phyloP scores from a whole-genome alignment of 495 filamentous ascomycete genomes.

The Aspergillus incahuasiensis region DNA sequence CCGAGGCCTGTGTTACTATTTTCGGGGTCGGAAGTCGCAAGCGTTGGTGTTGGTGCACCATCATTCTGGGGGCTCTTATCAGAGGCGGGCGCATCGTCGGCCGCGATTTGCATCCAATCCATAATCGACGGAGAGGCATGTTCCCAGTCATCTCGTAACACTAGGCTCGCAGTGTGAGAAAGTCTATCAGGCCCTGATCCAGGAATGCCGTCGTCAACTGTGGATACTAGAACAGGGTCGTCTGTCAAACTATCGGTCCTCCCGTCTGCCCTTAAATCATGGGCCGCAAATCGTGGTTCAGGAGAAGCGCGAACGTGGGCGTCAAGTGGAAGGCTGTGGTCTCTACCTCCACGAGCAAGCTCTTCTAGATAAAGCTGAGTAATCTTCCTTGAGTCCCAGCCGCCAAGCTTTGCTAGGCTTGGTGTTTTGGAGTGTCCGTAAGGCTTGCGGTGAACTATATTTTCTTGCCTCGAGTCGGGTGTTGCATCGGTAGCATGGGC shows the following conservation, averaged over 20 bases:
- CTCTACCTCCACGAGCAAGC: slow-evolving; percentile 38
- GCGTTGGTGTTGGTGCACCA: slow-evolving; percentile 24
- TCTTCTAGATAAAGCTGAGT: slow-evolving; percentile 52
- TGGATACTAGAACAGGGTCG: slow-evolving; percentile 35
- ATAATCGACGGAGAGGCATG: slow-evolving; percentile 53
- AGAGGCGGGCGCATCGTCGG: slow-evolving; percentile 32
- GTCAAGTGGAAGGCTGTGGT: slow-evolving; percentile 20
- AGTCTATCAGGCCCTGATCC: slow-evolving; percentile 16
- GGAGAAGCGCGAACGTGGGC: slow-evolving; percentile 17
- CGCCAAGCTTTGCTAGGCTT: slow-evolving; percentile 45
- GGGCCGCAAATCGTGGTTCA: slow-evolving; percentile 14
- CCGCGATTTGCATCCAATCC: slow-evolving; percentile 51
- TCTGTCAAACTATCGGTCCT: slow-evolving; percentile 29
- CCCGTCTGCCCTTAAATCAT: slow-evolving; percentile 14
- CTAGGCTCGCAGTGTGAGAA: slow-evolving; percentile 40
- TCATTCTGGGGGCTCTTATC: slow-evolving; percentile 21
- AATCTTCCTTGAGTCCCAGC: slow-evolving; percentile 51
- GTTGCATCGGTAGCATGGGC: slow-evolving; percentile 18
- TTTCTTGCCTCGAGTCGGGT: slow-evolving; percentile 6
- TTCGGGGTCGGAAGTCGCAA: slow-evolving; percentile 10
- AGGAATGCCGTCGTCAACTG: slow-evolving; percentile 20
- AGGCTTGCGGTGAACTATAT: not conserved
- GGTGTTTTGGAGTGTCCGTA: slow-evolving; percentile 29
- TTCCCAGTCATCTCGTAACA: slow-evolving; percentile 48
- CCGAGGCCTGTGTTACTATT: slow-evolving; percentile 28